These are phyloP conservation scores for Albugo laibachii DNA, from an alignment of 352 stramenopile genomes.

Conservation along the genomic window DNA sequence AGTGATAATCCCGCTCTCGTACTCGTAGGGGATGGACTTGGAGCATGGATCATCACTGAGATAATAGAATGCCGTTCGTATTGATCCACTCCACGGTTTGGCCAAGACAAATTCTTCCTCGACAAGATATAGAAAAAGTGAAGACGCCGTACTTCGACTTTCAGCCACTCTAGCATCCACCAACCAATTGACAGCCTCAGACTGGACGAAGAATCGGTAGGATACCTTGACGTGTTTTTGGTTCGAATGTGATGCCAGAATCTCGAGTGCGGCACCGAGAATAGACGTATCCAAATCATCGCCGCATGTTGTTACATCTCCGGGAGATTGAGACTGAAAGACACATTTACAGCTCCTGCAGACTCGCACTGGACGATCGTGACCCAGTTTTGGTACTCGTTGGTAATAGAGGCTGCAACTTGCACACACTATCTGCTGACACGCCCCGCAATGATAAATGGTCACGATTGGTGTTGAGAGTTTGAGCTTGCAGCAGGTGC, in stretches of 20 bases:
- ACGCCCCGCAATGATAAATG: constrained; percentile 47
- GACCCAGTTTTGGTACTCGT: constrained; percentile 36
- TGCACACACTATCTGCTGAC: constrained; percentile 51
- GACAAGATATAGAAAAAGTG: constrained; percentile 43
- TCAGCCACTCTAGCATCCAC: constrained; percentile 39
- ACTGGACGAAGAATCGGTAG: constrained; percentile 76
- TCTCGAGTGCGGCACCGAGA: constrained; percentile 32
- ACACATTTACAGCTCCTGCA: constrained; percentile 36
- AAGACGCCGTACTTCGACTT: constrained; percentile 24
- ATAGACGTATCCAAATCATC: constrained; percentile 29
- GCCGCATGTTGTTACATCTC: constrained; percentile 3
- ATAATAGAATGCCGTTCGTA: constrained; percentile 40
- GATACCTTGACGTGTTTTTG: constrained; percentile 52
- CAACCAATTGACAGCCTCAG: constrained; percentile 67
- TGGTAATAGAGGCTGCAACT: constrained; percentile 44
- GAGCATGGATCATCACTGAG: constrained; percentile 40
- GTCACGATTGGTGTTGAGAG: no score
- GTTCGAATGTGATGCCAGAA: constrained; percentile 37
- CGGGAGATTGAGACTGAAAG: neutral
- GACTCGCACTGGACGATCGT: constrained; percentile 44
- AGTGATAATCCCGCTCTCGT: constrained; percentile 34
- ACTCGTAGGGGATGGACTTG: constrained; percentile 7
- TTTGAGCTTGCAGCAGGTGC: no score
- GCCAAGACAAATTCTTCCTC: constrained; percentile 47
- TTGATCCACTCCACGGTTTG: constrained; percentile 27